Evolutionary conservation across 805 yeast genomes (phyloP).

Genomic region (Candida insectalens): DNA sequence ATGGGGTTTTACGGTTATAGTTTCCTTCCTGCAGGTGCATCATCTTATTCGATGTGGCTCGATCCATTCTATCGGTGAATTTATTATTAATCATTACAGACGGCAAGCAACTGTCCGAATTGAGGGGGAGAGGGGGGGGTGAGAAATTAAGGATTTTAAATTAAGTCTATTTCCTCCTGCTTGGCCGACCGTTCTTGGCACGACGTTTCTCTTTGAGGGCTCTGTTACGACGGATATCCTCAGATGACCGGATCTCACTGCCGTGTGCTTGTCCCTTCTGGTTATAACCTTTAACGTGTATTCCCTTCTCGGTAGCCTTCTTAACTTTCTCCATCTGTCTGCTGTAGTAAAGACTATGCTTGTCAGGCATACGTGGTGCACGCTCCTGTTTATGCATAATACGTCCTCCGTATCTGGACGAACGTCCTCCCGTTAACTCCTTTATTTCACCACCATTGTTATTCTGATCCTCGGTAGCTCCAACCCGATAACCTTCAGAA

Average conservation of each 20-base stretch:
- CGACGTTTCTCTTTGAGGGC: slow-evolving; percentile 56
- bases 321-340: slow-evolving; percentile 75
- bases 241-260: slow-evolving; percentile 57
- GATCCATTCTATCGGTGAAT: no score
- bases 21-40: no score
- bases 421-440: slow-evolving; percentile 27
- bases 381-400: slow-evolving; percentile 65
- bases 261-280: slow-evolving; percentile 33
- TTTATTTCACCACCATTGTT: slow-evolving; percentile 14
- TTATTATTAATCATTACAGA: no score
- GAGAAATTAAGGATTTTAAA: no score
- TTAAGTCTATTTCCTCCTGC: not conserved
- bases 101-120: no score
- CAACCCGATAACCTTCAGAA: slow-evolving; percentile 39
- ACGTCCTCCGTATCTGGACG: slow-evolving; percentile 30
- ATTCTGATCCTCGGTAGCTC: slow-evolving; percentile 35
- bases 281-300: slow-evolving; percentile 56
- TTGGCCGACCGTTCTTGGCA: slow-evolving; percentile 57
- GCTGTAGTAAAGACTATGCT: slow-evolving; percentile 75
- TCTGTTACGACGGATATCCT: slow-evolving; percentile 74
- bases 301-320: slow-evolving; percentile 70
- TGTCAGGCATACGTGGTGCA: slow-evolving; percentile 91
- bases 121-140: no score
- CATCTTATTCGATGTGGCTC: no score
- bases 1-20: no score